A percentile compares a stretch with the other conserved stretches of the same genome.
These are phyloP conservation scores for Nothophytophthora sp. DNA, from an alignment of 352 stramenopile species.

Conservation along the genomic window DNA sequence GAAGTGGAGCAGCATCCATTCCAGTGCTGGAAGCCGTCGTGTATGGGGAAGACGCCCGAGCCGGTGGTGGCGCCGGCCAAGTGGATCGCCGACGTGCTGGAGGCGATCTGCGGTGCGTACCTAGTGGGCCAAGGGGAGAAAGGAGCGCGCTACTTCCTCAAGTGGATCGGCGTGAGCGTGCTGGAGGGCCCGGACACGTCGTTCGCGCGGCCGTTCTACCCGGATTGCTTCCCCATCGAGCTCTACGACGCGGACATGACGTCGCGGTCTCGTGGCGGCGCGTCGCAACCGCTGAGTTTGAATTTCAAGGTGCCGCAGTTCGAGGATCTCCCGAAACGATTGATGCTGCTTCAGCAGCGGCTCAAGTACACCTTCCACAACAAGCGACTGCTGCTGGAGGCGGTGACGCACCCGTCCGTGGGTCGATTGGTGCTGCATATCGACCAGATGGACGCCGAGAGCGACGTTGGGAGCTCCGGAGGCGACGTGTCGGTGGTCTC, in stretches of 20 bases:
- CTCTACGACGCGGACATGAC: slow-evolving; percentile 42
- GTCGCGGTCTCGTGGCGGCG: slow-evolving; percentile 10
- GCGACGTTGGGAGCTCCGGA: slow-evolving; percentile 3
- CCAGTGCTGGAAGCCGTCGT: slow-evolving; percentile 87
- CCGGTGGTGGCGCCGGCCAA: slow-evolving; percentile 73
- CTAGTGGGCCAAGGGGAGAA: slow-evolving; percentile 69
- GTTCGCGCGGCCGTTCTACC: slow-evolving; percentile 61
- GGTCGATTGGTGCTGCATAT: slow-evolving; percentile 54
- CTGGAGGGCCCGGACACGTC: slow-evolving; percentile 35
- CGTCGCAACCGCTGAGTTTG: slow-evolving; percentile 28
- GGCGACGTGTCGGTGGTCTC: slow-evolving; percentile 24
- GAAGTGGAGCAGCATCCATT: slow-evolving; percentile 86
- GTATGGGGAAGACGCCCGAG: slow-evolving; percentile 81
- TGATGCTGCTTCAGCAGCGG: slow-evolving; percentile 68
- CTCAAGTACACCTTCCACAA: slow-evolving; percentile 86
- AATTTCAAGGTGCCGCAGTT: slow-evolving; percentile 62
- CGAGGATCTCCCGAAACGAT: slow-evolving; percentile 50
- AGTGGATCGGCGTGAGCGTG: slow-evolving; percentile 75
- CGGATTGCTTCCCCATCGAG: slow-evolving; percentile 68
- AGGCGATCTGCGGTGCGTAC: slow-evolving; percentile 83
- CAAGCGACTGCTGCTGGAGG: slow-evolving; percentile 76
- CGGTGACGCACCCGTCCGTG: slow-evolving; percentile 77
- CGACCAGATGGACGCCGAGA: slow-evolving; percentile 29
- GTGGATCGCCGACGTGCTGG: slow-evolving; percentile 85
- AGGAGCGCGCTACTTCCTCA: slow-evolving; percentile 74